Conservation (phyloP, 2,329 filamentous ascomycete genomes). For the Fusarium agapanthi region DNA sequence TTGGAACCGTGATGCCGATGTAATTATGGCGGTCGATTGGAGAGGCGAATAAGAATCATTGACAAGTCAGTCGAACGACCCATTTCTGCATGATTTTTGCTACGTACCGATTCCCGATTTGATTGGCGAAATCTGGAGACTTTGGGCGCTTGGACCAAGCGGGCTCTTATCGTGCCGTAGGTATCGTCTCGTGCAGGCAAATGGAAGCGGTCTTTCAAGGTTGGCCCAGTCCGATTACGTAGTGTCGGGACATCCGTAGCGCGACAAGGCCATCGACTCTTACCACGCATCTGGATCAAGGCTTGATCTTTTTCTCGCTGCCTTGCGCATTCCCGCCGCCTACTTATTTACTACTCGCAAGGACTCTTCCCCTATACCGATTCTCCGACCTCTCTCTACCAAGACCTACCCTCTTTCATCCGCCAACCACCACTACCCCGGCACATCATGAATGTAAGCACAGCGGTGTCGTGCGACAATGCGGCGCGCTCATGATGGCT, state of each 20-base stretch:
- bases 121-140: constrained; percentile 41
- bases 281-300: constrained; percentile 23
- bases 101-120: constrained; percentile 37
- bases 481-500: constrained; percentile 27
- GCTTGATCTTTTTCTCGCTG: constrained; percentile 25
- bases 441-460: constrained; percentile 43
- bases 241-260: constrained; percentile 29
- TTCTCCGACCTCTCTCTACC: not conserved
- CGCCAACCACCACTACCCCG: constrained; percentile 17
- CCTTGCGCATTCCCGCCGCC: constrained; percentile 23
- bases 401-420: not conserved
- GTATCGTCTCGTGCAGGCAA: constrained; percentile 9
- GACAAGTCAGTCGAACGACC: constrained; percentile 32
- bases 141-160: constrained; percentile 22
- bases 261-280: constrained; percentile 20
- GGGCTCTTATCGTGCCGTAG: constrained; percentile 43
- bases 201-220: constrained; percentile 4
- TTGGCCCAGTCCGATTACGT: constrained; percentile 27
- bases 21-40: constrained; percentile 27
- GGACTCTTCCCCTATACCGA: not conserved
- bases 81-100: constrained; percentile 47
- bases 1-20: constrained; percentile 34
- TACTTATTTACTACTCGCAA: not conserved
- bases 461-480: constrained; percentile 29
- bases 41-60: constrained; percentile 39